Conservation (phyloP, 805 yeast species). For the Ogataea nitratoaversa region DNA sequence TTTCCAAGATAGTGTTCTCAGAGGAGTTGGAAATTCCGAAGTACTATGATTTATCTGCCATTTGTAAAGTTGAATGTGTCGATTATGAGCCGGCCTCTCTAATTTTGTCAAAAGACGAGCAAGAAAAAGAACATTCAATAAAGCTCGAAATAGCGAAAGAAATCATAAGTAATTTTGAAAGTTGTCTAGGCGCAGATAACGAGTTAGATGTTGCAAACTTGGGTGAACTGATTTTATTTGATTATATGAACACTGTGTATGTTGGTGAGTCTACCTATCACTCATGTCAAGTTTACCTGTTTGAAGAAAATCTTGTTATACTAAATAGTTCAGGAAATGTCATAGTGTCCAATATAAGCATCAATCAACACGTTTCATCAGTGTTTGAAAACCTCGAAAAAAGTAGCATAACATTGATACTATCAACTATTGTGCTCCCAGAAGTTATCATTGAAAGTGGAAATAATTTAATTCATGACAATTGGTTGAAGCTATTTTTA, state of each 20-base stretch:
- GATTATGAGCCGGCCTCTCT: conserved; percentile 24
- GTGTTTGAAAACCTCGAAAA: conserved; percentile 14
- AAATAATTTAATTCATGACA: conserved; percentile 21
- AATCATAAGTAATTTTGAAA: conserved; percentile 17
- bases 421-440: conserved; percentile 22
- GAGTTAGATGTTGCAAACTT: conserved; percentile 20
- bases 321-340: conserved; percentile 14
- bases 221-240: conserved; percentile 25
- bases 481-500: conserved; percentile 25
- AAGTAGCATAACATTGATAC: conserved; percentile 19
- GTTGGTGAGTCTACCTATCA: conserved; percentile 3
- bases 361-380: conserved; percentile 22
- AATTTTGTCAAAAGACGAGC: conserved; percentile 15
- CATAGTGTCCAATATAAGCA: conserved; percentile 15
- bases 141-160: conserved; percentile 22
- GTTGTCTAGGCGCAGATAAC: conserved; percentile 4
- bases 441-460: conserved; percentile 19
- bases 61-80: conserved; percentile 20
- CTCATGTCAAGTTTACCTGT: conserved; percentile 18
- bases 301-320: conserved; percentile 22
- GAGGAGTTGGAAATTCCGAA: conserved; percentile 11
- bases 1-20: conserved; percentile 17
- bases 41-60: conserved; percentile 21
- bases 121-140: conserved; percentile 11
- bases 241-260: conserved; percentile 15